These are phyloP conservation scores for Mycena floridula DNA, from an alignment of 768 basidiomycete species.

Conservation along the genomic window DNA sequence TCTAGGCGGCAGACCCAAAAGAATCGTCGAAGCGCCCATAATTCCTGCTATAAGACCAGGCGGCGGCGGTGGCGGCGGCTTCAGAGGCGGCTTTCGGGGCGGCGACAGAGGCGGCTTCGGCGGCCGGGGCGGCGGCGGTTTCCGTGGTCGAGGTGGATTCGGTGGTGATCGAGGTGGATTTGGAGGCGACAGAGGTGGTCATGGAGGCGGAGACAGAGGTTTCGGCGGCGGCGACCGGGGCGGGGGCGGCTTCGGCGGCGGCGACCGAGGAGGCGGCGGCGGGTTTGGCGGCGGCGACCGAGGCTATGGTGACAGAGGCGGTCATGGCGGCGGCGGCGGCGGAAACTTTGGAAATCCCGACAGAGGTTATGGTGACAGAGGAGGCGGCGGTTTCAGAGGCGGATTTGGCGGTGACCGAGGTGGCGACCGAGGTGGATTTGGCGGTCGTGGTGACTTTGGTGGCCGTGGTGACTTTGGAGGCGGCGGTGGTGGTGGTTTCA, in stretches of 20 bases:
- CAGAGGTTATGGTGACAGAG: slow-evolving; percentile 29
- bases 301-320: no score
- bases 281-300: slow-evolving; percentile 35
- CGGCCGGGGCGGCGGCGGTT: slow-evolving; percentile 40
- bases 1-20: slow-evolving; percentile 95
- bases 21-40: slow-evolving; percentile 40
- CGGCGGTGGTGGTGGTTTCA: slow-evolving; percentile 28
- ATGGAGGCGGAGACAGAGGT: slow-evolving; percentile 27
- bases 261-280: slow-evolving; percentile 34
- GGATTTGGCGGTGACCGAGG: slow-evolving; percentile 35
- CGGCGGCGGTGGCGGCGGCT: slow-evolving; percentile 42
- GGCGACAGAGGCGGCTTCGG: slow-evolving; percentile 29
- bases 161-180: slow-evolving; percentile 35
- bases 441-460: slow-evolving; percentile 34
- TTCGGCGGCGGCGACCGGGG: slow-evolving; percentile 30
- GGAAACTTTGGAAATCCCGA: slow-evolving; percentile 35
- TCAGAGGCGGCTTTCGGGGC: slow-evolving; percentile 31
- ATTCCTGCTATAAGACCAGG: slow-evolving; percentile 26
- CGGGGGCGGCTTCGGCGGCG: slow-evolving; percentile 33
- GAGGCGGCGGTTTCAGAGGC: slow-evolving; percentile 27
- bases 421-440: slow-evolving; percentile 27
- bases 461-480: slow-evolving; percentile 27
- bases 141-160: slow-evolving; percentile 33
- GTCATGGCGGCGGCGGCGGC: slow-evolving; percentile 37
- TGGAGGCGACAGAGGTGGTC: slow-evolving; percentile 30